Percentiles rank a stretch among this genome's conserved stretches.
phyloP scores from a whole-genome alignment of 768 basidiomycete species.

The Boletus vinaceobasis region DNA sequence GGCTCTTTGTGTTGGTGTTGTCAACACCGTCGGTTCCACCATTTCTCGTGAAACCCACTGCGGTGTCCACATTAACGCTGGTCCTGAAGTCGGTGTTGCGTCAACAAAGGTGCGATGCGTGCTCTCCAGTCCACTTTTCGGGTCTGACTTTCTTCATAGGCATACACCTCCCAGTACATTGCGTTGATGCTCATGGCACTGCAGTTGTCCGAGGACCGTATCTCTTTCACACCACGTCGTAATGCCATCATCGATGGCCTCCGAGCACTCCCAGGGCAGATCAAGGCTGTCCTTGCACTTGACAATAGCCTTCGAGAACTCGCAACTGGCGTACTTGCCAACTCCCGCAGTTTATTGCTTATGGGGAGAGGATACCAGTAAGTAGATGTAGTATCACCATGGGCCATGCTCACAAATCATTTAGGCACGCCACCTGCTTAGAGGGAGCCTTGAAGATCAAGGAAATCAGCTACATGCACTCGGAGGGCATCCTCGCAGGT shows the following conservation, averaged over 20 bases:
- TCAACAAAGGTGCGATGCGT: constrained; percentile 75
- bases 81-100: constrained; percentile 98
- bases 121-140: background rate
- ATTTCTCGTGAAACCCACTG: constrained; percentile 98
- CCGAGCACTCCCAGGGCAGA: constrained; percentile 84
- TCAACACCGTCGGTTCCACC: constrained; percentile 98
- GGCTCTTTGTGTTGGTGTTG: constrained; percentile 93
- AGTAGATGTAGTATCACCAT: constrained; percentile 23
- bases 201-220: constrained; percentile 94
- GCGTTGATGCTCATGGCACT: constrained; percentile 98
- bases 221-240: constrained; percentile 86
- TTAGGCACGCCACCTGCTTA: constrained; percentile 88
- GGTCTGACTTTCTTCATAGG: constrained; percentile 41
- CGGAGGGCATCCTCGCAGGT: constrained; percentile 86
- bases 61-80: constrained; percentile 99
- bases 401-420: background rate
- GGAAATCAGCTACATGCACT: constrained; percentile 83
- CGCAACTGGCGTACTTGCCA: constrained; percentile 68
- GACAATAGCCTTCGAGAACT: constrained; percentile 78
- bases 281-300: constrained; percentile 79
- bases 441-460: constrained; percentile 99
- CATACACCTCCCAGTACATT: constrained; percentile 98
- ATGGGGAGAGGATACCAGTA: constrained; percentile 99
- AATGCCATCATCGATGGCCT: constrained; percentile 92
- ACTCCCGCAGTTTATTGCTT: constrained; percentile 85